A percentile compares a stretch with the other conserved stretches of the same genome.
phyloP scores from a whole-genome alignment of 371 early-diverging fungal genomes.

The Rozella allomycis region DNA sequence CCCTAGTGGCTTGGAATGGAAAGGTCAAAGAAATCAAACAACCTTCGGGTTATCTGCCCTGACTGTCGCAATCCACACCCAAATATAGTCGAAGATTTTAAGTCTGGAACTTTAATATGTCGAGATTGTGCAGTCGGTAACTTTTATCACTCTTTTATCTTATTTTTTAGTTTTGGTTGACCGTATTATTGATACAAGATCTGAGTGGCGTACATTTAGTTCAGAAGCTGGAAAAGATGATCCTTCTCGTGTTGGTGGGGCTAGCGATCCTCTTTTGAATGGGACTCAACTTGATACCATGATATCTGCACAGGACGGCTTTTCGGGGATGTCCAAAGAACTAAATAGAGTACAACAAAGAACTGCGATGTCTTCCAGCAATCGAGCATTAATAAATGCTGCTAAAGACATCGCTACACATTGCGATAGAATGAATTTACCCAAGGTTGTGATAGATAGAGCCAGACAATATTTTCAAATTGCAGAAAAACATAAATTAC shows the following conservation, averaged over 20 bases:
- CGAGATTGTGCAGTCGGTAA: slow-evolving; percentile 66
- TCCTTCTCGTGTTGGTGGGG: slow-evolving; percentile 96
- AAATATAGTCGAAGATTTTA: slow-evolving; percentile 91
- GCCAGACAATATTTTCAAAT: slow-evolving; percentile 90
- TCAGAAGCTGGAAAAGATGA: slow-evolving; percentile 76
- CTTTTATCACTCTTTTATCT: background rate
- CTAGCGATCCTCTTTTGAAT: slow-evolving; percentile 32
- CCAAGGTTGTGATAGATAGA: slow-evolving; percentile 65
- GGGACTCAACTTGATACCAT: slow-evolving; percentile 62
- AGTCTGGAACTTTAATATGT: slow-evolving; percentile 73
- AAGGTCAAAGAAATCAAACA: too few relatives aligned
- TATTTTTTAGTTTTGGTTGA: slow-evolving; percentile 58
- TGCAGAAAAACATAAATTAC: slow-evolving; percentile 27
- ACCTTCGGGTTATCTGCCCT: slow-evolving; percentile 43
- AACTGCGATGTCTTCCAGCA: background rate
- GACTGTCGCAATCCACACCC: slow-evolving; percentile 66
- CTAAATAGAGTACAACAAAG: slow-evolving; percentile 22
- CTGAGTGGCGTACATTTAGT: slow-evolving; percentile 97
- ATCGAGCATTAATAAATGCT: slow-evolving; percentile 54
- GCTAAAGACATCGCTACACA: slow-evolving; percentile 80
- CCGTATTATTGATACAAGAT: slow-evolving; percentile 93
- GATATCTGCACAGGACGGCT: slow-evolving; percentile 59
- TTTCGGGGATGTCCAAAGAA: slow-evolving; percentile 43
- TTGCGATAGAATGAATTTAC: slow-evolving; percentile 69
- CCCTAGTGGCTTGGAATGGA: too few relatives aligned